Evolutionary conservation across 345 rosid species (phyloP), one percentile per base, ranked within the genome.

Genomic region (Salix viminalis): DNA sequence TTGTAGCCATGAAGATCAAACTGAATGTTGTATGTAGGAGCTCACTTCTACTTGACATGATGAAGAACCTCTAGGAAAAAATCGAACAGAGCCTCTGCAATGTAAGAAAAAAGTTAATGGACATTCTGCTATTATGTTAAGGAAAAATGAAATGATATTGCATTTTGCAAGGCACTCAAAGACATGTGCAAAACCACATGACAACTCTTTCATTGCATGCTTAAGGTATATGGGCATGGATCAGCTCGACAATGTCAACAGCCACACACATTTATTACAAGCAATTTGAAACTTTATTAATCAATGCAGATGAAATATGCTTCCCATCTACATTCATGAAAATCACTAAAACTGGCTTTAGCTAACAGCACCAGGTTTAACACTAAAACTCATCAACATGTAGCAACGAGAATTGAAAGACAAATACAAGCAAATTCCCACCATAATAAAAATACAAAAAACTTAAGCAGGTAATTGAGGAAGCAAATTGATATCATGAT

Each of bases 51-150:
- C 86, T 16, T 77, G 48, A 77, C 97, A 94, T 24, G 97, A 89
- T 46, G 89, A 83, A 18, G 94, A 85, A 68, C 95, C 95, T 81
- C 83, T 88, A 1, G 97, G 97, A 76, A 83, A 92, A 86, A 94
- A 94, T 34, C 98, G 90, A 76, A 91, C 95, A 75, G 90, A 90
- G 26, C 96, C 97, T 80, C 96, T 92, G 90, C 85, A 15, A 77
- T 44, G 71, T 44, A 62, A 82, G 28, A 77, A 71, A 76, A 73
- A n/a, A 61, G 41, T 24, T 54, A 24, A 70, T 67, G 67, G 85
- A 73, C 18, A 28, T 36, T 46, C 73, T 42, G 37, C 72, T 76
- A 70, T 75, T 72, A 69, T 42, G 61, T 48, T 69, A 28, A 69
- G 26, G 44, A 12, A 32, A 65, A 60, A n/a, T 24, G 32, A 78